A percentile compares a stretch with the other conserved stretches of the same genome.
These are phyloP conservation scores for Cinnamomum micranthum DNA, from an alignment of 164 flowering plant species.

Conservation along the genomic window DNA sequence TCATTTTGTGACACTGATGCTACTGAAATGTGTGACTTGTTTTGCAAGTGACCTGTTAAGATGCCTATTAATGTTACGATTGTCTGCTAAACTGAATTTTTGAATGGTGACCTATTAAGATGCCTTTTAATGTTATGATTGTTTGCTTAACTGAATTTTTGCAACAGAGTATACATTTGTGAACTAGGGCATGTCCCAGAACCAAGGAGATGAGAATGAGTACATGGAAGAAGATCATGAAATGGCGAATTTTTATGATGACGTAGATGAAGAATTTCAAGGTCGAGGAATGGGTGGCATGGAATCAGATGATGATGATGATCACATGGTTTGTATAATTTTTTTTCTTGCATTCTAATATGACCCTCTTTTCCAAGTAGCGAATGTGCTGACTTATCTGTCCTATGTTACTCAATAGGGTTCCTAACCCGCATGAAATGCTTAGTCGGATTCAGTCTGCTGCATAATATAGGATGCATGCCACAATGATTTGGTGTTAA, in stretches of 20 bases:
- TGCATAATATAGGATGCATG: background rate
- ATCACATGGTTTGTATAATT: constrained; percentile 34
- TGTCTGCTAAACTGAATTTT: too few relatives aligned
- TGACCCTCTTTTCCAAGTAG: background rate
- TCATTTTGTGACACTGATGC: too few relatives aligned
- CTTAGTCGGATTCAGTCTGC: background rate
- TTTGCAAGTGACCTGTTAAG: too few relatives aligned
- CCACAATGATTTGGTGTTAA: background rate
- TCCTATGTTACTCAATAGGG: background rate
- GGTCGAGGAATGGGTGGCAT: constrained; percentile 41
- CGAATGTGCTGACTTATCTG: background rate
- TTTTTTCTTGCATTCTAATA: background rate
- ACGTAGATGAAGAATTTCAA: constrained; percentile 49
- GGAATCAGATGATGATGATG: constrained; percentile 56
- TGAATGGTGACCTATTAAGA: too few relatives aligned
- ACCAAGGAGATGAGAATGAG: constrained; percentile 36
- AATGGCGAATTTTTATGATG: constrained; percentile 52
- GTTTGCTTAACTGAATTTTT: too few relatives aligned
- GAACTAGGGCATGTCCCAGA: constrained; percentile 35
- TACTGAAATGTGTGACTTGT: too few relatives aligned
- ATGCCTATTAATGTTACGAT: too few relatives aligned
- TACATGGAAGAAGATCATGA: constrained; percentile 50
- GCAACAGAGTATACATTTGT: background rate
- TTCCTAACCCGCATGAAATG: background rate
- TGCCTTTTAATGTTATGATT: too few relatives aligned